These are phyloP conservation scores for Kodamaea laetipori DNA, from an alignment of 805 yeast genomes.

Conservation along the genomic window DNA sequence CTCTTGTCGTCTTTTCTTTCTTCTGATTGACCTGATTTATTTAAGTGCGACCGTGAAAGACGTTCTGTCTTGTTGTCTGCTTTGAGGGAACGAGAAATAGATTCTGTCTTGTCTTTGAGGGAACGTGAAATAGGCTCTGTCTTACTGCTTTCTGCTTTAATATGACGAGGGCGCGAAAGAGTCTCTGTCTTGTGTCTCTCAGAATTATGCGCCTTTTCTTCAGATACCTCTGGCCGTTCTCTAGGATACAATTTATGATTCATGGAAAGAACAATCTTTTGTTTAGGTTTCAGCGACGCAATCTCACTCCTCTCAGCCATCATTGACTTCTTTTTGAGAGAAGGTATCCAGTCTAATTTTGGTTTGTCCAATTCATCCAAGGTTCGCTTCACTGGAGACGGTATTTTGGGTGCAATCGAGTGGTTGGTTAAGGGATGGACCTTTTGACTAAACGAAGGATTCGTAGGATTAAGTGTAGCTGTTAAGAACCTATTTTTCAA, in stretches of 20 bases:
- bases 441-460: slow-evolving; percentile 25
- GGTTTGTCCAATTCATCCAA: slow-evolving; percentile 14
- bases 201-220: slow-evolving; percentile 20
- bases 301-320: slow-evolving; percentile 32
- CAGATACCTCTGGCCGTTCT: neutral
- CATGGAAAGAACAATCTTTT: slow-evolving; percentile 28
- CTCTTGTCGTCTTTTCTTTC: neutral
- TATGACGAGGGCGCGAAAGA: too few species aligned
- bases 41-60: neutral
- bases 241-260: slow-evolving; percentile 21
- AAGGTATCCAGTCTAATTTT: slow-evolving; percentile 22
- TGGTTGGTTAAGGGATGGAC: slow-evolving; percentile 16
- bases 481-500: slow-evolving; percentile 37
- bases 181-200: slow-evolving; percentile 17
- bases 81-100: too few species aligned
- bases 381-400: slow-evolving; percentile 19
- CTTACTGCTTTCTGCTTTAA: too few species aligned
- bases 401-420: slow-evolving; percentile 14
- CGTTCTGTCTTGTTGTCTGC: neutral
- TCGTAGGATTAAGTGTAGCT: slow-evolving; percentile 37
- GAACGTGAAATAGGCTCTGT: too few species aligned
- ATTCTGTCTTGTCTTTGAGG: too few species aligned
- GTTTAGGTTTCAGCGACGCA: slow-evolving; percentile 28
- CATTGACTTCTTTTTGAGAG: slow-evolving; percentile 30
- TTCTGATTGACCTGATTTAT: neutral